Evolutionary conservation across 192 early-diverging fungal species (phyloP), one percentile per base, ranked within the genome.

Genomic region (Dissophora ornata): DNA sequence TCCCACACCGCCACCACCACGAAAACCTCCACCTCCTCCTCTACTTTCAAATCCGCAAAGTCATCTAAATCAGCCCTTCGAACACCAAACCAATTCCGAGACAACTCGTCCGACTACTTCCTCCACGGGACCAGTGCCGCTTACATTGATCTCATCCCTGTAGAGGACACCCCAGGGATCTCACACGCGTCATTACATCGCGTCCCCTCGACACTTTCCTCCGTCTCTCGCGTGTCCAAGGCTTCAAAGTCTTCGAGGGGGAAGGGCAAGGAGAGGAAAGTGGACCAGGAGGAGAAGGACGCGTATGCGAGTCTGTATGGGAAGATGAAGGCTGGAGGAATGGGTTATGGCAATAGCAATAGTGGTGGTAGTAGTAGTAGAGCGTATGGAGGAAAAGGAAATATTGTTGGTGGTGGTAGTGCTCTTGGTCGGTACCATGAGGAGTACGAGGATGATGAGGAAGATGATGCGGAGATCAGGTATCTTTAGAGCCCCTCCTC

Each of bases 401-500:
- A n/a, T 6, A 24, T 10, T 6, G 26, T 21, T 28, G 49, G 25
- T n/a, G n/a, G n/a, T n/a, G n/a, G n/a, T n/a, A n/a, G n/a, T n/a
- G n/a, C n/a, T n/a, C n/a, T n/a, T n/a, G n/a, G n/a, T n/a, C 12
- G 4, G 26, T 29, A n/a, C 22, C 24, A n/a, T 25, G 49, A 28
- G 2, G 49, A 25, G 49, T 4, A 29, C 10, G 26, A 28, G 25
- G 25, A 28, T 18, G 49, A 51, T 8, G 49, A 51, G n/a, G 46
- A 29, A 26, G 49, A 51, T 29, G 49, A 51, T 51, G 26, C 22
- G 0, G 49, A 51, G 49, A 51, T 51, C 10, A 24, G n/a, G 49
- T 51, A 51, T 4, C 28, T 51, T 21, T 51, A 51, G 28, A 51
- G n/a, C n/a, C n/a, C n/a, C n/a, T n/a, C n/a, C n/a, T n/a, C n/a